Evolutionary conservation across 148 eudicot genomes (phyloP), one percentile per base, ranked within the genome.

Genomic region (Rhododendron mucronatum): DNA sequence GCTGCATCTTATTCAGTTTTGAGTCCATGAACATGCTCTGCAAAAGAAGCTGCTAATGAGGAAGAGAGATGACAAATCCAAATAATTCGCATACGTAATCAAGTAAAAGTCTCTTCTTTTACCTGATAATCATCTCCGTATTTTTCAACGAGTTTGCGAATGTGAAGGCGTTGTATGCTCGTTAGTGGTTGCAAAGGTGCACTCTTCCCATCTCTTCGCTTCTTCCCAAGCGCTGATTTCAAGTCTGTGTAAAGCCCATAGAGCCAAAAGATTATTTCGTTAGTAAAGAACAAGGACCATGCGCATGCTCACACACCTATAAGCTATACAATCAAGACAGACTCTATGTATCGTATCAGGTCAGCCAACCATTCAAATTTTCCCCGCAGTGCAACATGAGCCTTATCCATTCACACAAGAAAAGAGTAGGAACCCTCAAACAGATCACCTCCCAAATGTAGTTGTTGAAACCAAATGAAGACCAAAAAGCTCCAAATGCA

Each of bases 51-150:
- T 84, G 53, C 59, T 71, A 37, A 80, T 90, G n/a, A 90, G 86
- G 65, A 39, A 23, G 37, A 16, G 55, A 59, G 73, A 81, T 28
- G 59, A 16, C 51, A 86, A 84, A 45, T 41, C 37, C 30, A 81
- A 80, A 65, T 67, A 67, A 37, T 15, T 28, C 41, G 37, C 63
- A 80, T 2, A 63, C 44, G 48, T 26, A 37, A 16, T 30, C 11
- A 78, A 81, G 15, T 4, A 30, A 81, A 20, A 28, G 55, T 37
- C 76, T 83, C n/a, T 37, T 37, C 84, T 23, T 85, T 8, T 87
- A 95, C 99, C 96, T 97, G 93, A 79, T 95, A 97, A 90, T 97
- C 90, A 85, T 97, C 96, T 84, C 98, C 98, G 84, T 95, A 91
- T 87, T 94, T 93, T 90, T 94, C 93, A 9, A 95, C 89, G 18